Evolutionary conservation across 805 yeast genomes (phyloP).

Genomic region (Starmerella vaccinii): DNA sequence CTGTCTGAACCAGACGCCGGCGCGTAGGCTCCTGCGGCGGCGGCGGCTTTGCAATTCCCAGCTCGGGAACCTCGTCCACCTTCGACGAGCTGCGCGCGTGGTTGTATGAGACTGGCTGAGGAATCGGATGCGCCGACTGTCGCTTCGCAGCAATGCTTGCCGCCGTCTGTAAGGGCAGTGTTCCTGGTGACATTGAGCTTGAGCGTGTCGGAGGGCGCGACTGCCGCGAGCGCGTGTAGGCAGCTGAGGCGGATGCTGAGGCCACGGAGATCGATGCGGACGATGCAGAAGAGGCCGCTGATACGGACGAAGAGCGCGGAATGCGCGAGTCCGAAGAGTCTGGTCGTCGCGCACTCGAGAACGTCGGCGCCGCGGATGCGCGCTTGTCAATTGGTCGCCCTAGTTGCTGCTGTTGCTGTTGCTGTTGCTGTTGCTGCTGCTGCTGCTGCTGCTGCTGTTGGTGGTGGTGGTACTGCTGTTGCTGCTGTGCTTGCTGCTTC

Average conservation of each 20-base stretch:
- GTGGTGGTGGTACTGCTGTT: too few relatives aligned
- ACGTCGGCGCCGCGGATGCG: background rate
- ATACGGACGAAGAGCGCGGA: slow-evolving; percentile 7
- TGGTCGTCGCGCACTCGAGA: background rate
- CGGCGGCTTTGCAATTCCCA: slow-evolving; percentile 22
- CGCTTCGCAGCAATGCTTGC: slow-evolving; percentile 1
- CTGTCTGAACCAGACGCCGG: slow-evolving; percentile 15
- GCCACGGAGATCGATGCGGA: background rate
- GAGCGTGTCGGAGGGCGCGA: slow-evolving; percentile 8
- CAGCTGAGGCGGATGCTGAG: slow-evolving; percentile 8
- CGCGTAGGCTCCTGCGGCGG: slow-evolving; percentile 4
- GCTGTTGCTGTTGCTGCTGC: too few relatives aligned
- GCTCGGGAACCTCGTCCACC: slow-evolving; percentile 23
- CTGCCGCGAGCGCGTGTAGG: background rate
- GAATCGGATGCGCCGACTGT: slow-evolving; percentile 10
- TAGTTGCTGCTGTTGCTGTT: slow-evolving; percentile 1
- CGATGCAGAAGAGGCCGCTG: slow-evolving; percentile 8
- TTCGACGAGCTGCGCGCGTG: slow-evolving; percentile 2
- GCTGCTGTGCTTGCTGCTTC: background rate
- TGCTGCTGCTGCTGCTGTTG: too few relatives aligned
- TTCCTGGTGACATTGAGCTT: slow-evolving; percentile 7
- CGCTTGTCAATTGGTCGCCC: slow-evolving; percentile 6
- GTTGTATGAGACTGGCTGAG: background rate
- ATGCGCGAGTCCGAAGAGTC: background rate
- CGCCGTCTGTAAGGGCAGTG: background rate